phyloP scores from a whole-genome alignment of 73 alveolate genomes.

The Durusdinium trenchii region DNA sequence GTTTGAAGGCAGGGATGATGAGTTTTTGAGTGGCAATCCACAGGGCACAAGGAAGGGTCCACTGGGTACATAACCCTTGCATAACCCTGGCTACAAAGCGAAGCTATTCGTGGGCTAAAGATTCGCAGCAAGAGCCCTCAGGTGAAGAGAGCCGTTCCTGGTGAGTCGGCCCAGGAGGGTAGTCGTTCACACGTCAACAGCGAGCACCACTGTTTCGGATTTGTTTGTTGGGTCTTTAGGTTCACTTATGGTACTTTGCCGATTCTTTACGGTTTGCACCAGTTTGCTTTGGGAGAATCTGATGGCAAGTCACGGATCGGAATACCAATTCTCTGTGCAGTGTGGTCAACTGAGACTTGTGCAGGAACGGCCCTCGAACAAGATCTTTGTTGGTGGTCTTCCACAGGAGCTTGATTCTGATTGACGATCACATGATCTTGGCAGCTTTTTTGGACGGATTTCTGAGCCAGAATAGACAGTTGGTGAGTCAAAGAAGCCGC shows the following conservation, averaged over 20 bases:
- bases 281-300: too few species aligned
- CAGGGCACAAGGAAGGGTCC: too few species aligned
- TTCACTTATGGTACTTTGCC: too few species aligned
- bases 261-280: neutral
- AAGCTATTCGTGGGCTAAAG: neutral
- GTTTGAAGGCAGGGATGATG: too few species aligned
- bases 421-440: neutral
- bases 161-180: constrained; percentile 66
- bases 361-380: constrained; percentile 72
- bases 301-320: too few species aligned
- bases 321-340: neutral
- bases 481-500: neutral
- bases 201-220: too few species aligned
- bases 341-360: neutral
- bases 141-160: constrained; percentile 89
- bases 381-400: constrained; percentile 83
- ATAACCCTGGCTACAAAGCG: too few species aligned
- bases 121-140: neutral
- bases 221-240: too few species aligned
- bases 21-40: too few species aligned
- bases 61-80: too few species aligned
- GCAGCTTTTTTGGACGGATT: neutral
- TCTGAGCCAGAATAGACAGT: neutral
- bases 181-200: neutral
- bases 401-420: constrained; percentile 9